phyloP scores from a whole-genome alignment of 306 rosid species.

The Malus sieversii region DNA sequence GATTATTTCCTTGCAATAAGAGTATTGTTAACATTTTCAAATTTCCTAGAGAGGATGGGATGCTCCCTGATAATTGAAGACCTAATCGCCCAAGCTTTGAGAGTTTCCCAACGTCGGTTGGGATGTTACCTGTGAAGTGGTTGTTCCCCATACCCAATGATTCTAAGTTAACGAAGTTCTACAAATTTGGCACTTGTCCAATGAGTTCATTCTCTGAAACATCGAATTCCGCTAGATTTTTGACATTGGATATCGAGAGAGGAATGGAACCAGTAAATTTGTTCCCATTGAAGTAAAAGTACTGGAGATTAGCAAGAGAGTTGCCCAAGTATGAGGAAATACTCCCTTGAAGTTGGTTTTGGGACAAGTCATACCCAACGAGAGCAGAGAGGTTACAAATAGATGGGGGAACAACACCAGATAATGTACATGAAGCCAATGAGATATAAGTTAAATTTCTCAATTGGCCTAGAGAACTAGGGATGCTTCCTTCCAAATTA shows the following conservation, averaged over 20 bases:
- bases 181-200: background rate
- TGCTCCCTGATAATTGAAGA: background rate
- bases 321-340: background rate
- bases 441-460: background rate
- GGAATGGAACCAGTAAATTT: background rate
- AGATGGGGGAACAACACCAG: background rate
- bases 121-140: background rate
- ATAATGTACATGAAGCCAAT: background rate
- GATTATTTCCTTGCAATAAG: background rate
- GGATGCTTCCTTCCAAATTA: background rate
- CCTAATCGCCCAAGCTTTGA: background rate
- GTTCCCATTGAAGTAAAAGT: background rate
- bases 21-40: background rate
- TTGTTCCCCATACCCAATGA: background rate
- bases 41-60: background rate
- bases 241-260: background rate
- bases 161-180: background rate
- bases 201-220: background rate
- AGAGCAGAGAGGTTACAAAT: background rate
- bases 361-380: background rate
- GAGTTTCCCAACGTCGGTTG: background rate
- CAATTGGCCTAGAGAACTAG: background rate
- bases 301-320: background rate
- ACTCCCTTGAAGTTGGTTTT: background rate
- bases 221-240: background rate